Base-by-base conservation (phyloP, 805 yeast species). In the Nakazawaea holstii region DNA sequence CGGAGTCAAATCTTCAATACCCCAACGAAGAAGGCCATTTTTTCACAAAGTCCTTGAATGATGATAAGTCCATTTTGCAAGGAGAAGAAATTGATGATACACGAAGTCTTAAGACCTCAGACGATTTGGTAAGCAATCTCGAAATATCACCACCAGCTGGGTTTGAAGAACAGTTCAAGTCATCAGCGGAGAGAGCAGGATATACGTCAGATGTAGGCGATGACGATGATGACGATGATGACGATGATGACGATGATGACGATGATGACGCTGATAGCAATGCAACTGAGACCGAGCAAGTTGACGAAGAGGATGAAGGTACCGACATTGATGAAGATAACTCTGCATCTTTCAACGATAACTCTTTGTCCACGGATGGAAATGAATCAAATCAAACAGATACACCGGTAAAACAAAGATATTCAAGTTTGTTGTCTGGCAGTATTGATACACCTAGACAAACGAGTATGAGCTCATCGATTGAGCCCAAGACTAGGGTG, bases 1-100 rank as follows among this genome's bases (percentile, higher is more conserved):
- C 35, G 37, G 33, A 35, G 17, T 14, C 43, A 11, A 45, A 40
- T n/a, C 13, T 35, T 24, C 6, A 26, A n/a, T 45, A 38, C 54
- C 72, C 49, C 64, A 67, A 55, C 62, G 67, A 41, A 53, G 56
- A 54, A 45, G 70, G 53, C 69, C 79, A 53, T 14, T 65, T 46
- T 28, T 28, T 40, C 41, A 46, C 41, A 6, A 46, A 46, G n/a
- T 32, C 49, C 53, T 53, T 67, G 55, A 9, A 49, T 51, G 49
- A 70, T 58, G 55, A 64, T 6, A 13, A 30, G 4, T 30, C 32
- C n/a, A 30, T 30, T 6, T 13, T 30, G 10, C 6, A 30, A 9
- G n/a, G 32, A 30, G 32, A 30, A 6, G 32, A 55, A 46, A 57
- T 53, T 48, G 69, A 62, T 43, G 61, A 60, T 33, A 52, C 35